Conservation (phyloP, 1,139 yeast genomes). For the Geotrichum europaeum region DNA sequence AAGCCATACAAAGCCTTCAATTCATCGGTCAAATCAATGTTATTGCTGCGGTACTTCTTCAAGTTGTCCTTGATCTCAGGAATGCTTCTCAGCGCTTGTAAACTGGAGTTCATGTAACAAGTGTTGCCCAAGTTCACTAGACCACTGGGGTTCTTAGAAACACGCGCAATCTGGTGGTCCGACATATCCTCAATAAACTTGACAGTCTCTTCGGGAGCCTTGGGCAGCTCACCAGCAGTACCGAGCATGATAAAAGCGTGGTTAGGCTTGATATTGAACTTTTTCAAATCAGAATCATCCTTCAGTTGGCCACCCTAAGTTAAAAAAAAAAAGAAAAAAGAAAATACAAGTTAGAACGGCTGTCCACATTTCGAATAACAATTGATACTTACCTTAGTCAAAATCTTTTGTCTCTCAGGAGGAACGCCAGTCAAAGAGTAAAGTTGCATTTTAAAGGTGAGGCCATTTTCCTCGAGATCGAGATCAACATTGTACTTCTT, state of each 20-base stretch:
- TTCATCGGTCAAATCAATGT: conserved; percentile 27
- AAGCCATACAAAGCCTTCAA: conserved; percentile 32
- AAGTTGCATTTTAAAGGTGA: conserved; percentile 65
- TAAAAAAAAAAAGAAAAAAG: not conserved
- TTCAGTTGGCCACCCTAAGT: conserved; percentile 65
- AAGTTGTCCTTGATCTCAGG: conserved; percentile 46
- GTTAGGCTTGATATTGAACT: conserved; percentile 53
- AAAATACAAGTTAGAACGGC: not conserved
- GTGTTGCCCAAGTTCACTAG: conserved; percentile 87
- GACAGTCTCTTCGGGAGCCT: conserved; percentile 48
- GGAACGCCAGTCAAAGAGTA: conserved; percentile 75
- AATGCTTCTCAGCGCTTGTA: conserved; percentile 70
- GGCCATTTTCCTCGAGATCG: conserved; percentile 46
- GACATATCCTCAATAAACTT: conserved; percentile 68
- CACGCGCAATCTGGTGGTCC: conserved; percentile 39
- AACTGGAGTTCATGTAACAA: conserved; percentile 84
- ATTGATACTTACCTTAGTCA: conserved; percentile 46
- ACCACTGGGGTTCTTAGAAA: conserved; percentile 57
- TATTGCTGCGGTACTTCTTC: conserved; percentile 14
- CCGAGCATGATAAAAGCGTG: conserved; percentile 87
- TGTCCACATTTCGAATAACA: not conserved
- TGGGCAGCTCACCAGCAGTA: conserved; percentile 69
- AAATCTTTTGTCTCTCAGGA: conserved; percentile 78
- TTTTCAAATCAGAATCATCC: conserved; percentile 52
- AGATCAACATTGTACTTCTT: conserved; percentile 68